Percentiles rank a stretch among this genome's conserved stretches.
Conservation (phyloP, 1,139 yeast genomes). For the Yamadazyma jaroonii region DNA sequence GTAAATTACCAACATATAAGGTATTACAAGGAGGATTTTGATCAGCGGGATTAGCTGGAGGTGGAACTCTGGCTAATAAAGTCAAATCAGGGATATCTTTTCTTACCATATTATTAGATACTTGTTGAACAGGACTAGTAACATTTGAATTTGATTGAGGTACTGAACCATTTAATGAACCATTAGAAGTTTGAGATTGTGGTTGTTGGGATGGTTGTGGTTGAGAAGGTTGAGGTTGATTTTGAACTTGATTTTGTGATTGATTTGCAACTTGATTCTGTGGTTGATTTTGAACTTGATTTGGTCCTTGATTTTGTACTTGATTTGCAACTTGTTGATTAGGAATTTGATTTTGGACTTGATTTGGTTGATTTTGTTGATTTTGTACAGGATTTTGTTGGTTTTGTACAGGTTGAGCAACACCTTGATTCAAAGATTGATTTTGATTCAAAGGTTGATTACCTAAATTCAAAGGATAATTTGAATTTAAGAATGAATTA, state of each 20-base stretch:
- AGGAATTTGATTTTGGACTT: constrained; percentile 1
- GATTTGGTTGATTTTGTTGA: constrained; percentile 7
- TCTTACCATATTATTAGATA: constrained; percentile 12
- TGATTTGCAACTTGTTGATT: no score
- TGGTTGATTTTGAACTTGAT: not conserved
- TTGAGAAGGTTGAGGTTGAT: constrained; percentile 10
- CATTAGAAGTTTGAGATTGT: constrained; percentile 4
- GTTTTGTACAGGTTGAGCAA: constrained; percentile 2
- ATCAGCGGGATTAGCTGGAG: constrained; percentile 98
- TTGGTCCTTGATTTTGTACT: constrained; percentile 2
- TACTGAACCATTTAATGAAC: not conserved
- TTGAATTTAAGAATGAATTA: constrained; percentile 8
- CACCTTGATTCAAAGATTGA: constrained; percentile 6
- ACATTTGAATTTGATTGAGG: constrained; percentile 4
- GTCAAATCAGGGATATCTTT: constrained; percentile 69
- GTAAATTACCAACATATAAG: constrained; percentile 91
- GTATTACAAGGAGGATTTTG: constrained; percentile 99
- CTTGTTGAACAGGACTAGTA: constrained; percentile 16
- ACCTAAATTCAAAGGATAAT: constrained; percentile 4
- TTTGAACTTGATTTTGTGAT: constrained; percentile 7
- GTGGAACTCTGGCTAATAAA: constrained; percentile 75
- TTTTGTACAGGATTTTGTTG: constrained; percentile 1
- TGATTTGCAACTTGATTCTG: constrained; percentile 6
- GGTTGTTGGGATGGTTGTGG: constrained; percentile 8
- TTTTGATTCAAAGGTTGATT: constrained; percentile 10